Conservation (phyloP, 805 yeast genomes). For the Yarrowia alimentaria region DNA sequence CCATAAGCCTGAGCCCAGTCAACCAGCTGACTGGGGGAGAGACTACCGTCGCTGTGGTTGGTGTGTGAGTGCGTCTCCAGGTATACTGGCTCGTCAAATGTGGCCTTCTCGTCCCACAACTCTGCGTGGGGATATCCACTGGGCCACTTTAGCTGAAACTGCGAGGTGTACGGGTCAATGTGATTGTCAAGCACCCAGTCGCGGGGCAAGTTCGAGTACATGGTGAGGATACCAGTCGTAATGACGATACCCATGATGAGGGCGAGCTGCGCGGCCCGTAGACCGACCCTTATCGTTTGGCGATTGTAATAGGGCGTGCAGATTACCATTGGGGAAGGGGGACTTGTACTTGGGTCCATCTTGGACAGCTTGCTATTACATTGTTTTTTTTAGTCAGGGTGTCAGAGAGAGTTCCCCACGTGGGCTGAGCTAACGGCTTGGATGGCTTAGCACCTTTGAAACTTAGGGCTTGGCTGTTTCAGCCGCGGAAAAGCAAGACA, state of each 20-base stretch:
- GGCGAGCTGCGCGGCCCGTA: conserved; percentile 26
- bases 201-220: conserved; percentile 16
- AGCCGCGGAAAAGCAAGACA: no score
- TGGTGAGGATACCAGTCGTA: conserved; percentile 16
- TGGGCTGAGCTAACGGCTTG: neutral
- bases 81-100: neutral
- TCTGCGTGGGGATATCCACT: conserved; percentile 29
- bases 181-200: conserved; percentile 8
- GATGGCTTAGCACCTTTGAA: neutral
- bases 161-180: conserved; percentile 29
- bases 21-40: conserved; percentile 33
- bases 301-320: conserved; percentile 27
- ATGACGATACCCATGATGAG: conserved; percentile 27
- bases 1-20: conserved; percentile 36
- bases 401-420: conserved; percentile 7
- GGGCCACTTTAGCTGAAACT: conserved; percentile 29
- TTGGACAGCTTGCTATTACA: no score
- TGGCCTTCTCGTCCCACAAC: conserved; percentile 26
- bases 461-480: neutral
- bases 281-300: conserved; percentile 21
- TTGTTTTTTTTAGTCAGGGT: no score
- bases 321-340: conserved; percentile 9
- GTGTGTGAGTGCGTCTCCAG: conserved; percentile 34
- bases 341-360: neutral
- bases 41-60: conserved; percentile 32